A percentile compares a stretch with the other conserved stretches of the same genome.
phyloP scores from a whole-genome alignment of 371 early-diverging fungal genomes.

The Nematocida sp. region DNA sequence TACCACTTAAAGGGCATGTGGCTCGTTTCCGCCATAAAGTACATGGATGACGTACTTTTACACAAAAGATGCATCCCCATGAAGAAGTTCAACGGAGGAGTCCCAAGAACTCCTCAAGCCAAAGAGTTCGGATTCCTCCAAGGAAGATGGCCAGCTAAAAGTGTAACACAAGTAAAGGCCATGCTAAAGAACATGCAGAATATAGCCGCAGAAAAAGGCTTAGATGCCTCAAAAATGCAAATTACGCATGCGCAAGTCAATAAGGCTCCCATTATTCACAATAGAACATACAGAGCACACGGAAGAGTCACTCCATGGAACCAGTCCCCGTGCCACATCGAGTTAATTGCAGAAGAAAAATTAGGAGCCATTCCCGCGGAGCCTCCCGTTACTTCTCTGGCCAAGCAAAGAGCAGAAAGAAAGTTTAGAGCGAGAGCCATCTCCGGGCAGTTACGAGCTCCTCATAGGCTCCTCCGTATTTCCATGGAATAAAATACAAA shows the following conservation, averaged over 20 bases:
- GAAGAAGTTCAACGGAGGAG: conserved; percentile 90
- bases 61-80: conserved; percentile 95
- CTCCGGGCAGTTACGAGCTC: conserved; percentile 12
- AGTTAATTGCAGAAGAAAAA: conserved; percentile 69
- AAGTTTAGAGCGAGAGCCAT: conserved; percentile 3
- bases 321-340: conserved; percentile 90
- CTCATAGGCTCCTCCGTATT: neutral
- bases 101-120: conserved; percentile 92
- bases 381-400: conserved; percentile 20
- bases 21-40: conserved; percentile 82
- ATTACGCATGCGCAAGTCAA: conserved; percentile 91
- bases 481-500: neutral
- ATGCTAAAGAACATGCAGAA: conserved; percentile 90
- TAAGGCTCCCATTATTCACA: conserved; percentile 92
- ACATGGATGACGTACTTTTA: conserved; percentile 85
- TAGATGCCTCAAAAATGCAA: conserved; percentile 71
- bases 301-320: conserved; percentile 92
- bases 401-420: conserved; percentile 36
- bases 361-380: conserved; percentile 52
- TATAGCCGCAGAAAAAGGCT: conserved; percentile 87
- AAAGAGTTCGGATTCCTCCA: conserved; percentile 72
- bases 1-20: conserved; percentile 84
- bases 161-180: conserved; percentile 79
- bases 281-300: conserved; percentile 95
- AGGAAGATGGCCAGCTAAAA: conserved; percentile 98